phyloP scores from a whole-genome alignment of 73 alveolate species.

The Stentor coeruleus region DNA sequence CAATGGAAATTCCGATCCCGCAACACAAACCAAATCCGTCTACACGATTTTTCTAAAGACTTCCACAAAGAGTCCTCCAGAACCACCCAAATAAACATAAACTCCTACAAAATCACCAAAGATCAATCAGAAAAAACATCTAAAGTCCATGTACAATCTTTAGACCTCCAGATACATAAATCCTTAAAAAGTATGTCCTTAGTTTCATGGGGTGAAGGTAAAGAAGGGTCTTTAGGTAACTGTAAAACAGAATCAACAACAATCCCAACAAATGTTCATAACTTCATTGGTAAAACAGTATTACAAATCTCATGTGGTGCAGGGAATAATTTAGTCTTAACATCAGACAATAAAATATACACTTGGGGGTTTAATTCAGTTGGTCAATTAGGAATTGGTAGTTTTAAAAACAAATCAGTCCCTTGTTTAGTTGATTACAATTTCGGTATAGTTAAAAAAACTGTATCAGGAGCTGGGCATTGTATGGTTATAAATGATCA shows the following conservation, averaged over 20 bases:
- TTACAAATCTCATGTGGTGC: constrained; percentile 81
- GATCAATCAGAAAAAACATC: not conserved
- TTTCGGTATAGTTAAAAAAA: constrained; percentile 40
- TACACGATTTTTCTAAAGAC: constrained; percentile 4
- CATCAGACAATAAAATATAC: constrained; percentile 71
- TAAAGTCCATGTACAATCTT: not conserved
- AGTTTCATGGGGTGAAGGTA: constrained; percentile 14
- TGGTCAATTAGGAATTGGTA: constrained; percentile 91
- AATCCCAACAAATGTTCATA: not conserved
- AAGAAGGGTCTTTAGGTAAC: constrained; percentile 19
- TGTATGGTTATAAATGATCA: constrained; percentile 51
- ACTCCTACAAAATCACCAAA: not conserved
- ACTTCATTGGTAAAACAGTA: not conserved
- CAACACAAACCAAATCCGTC: not conserved
- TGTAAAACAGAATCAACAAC: not conserved
- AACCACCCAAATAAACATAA: not conserved
- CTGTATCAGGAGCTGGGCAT: constrained; percentile 66
- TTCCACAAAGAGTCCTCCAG: not conserved
- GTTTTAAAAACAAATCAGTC: constrained; percentile 50
- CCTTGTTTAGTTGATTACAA: constrained; percentile 60
- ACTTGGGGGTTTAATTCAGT: constrained; percentile 85
- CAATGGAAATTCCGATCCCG: constrained; percentile 24
- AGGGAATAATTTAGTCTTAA: constrained; percentile 69
- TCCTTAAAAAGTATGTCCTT: not conserved
- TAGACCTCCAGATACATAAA: not conserved